A percentile compares a stretch with the other conserved stretches of the same genome.
phyloP scores from a whole-genome alignment of 805 yeast genomes.

The Teunomyces atbi region DNA sequence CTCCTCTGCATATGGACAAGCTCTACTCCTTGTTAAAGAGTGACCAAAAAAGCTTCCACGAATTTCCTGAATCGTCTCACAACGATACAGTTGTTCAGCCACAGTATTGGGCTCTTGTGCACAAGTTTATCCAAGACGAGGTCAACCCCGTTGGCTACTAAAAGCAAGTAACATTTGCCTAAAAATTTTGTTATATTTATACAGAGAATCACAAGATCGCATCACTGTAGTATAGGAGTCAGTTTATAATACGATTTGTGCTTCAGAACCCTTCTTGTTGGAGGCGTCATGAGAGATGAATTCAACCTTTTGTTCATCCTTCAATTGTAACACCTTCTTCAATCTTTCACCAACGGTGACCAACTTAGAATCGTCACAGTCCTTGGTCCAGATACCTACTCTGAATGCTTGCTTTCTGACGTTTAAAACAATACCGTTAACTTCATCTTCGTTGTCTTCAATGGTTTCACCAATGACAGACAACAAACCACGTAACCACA shows the following conservation, averaged over 20 bases:
- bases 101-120: constrained; percentile 73
- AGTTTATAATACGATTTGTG: constrained; percentile 32
- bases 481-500: constrained; percentile 87
- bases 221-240: constrained; percentile 1
- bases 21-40: constrained; percentile 55
- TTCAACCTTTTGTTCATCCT: constrained; percentile 75
- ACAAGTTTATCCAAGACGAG: constrained; percentile 49
- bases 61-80: constrained; percentile 64
- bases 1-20: constrained; percentile 74
- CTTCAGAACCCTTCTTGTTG: constrained; percentile 37
- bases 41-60: constrained; percentile 49
- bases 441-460: constrained; percentile 78
- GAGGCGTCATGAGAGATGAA: constrained; percentile 67
- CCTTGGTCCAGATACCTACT: constrained; percentile 91
- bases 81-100: constrained; percentile 79
- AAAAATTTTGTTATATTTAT: constrained; percentile 1
- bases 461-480: constrained; percentile 94
- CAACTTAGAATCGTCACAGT: constrained; percentile 62
- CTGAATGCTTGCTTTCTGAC: constrained; percentile 79
- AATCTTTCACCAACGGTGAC: constrained; percentile 80
- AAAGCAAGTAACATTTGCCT: neutral
- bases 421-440: constrained; percentile 91
- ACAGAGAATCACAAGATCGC: constrained; percentile 3
- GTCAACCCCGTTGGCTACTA: constrained; percentile 42
- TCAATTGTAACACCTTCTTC: constrained; percentile 77